These are phyloP conservation scores for Hippophae tibetana DNA, from an alignment of 306 rosid species.

Conservation along the genomic window DNA sequence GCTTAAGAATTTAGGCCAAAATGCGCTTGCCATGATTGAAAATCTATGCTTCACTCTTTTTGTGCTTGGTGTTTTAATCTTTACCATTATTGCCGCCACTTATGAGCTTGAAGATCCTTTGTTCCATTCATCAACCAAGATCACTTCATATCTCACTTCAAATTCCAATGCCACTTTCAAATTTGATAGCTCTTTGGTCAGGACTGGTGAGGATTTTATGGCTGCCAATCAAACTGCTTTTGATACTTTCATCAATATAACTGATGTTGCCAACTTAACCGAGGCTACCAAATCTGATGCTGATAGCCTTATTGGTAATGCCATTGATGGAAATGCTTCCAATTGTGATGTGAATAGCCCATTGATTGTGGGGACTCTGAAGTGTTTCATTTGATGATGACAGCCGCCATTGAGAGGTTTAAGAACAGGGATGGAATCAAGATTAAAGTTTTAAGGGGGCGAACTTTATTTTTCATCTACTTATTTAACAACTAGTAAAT, in stretches of 20 bases:
- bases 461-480: no score
- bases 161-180: slow-evolving; percentile 92
- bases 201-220: slow-evolving; percentile 94
- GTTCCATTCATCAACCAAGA: slow-evolving; percentile 89
- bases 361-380: slow-evolving; percentile 81
- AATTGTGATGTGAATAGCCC: slow-evolving; percentile 43
- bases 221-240: slow-evolving; percentile 68
- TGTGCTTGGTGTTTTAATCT: slow-evolving; percentile 76
- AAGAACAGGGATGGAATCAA: no score
- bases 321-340: slow-evolving; percentile 9
- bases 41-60: slow-evolving; percentile 82
- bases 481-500: no score
- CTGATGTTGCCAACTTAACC: slow-evolving; percentile 46
- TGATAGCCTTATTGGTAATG: slow-evolving; percentile 6
- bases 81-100: slow-evolving; percentile 89
- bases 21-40: slow-evolving; percentile 75
- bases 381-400: slow-evolving; percentile 92
- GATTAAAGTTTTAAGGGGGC: no score
- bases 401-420: slow-evolving; percentile 49
- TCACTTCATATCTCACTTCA: slow-evolving; percentile 76
- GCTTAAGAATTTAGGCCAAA: slow-evolving; percentile 79
- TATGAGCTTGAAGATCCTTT: slow-evolving; percentile 96
- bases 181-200: slow-evolving; percentile 68
- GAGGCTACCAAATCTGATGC: background rate
- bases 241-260: slow-evolving; percentile 45